Percentiles rank a stretch among this genome's conserved stretches.
These are phyloP conservation scores for Neurospora cerealis DNA, from an alignment of 495 filamentous ascomycete genomes.

Conservation along the genomic window DNA sequence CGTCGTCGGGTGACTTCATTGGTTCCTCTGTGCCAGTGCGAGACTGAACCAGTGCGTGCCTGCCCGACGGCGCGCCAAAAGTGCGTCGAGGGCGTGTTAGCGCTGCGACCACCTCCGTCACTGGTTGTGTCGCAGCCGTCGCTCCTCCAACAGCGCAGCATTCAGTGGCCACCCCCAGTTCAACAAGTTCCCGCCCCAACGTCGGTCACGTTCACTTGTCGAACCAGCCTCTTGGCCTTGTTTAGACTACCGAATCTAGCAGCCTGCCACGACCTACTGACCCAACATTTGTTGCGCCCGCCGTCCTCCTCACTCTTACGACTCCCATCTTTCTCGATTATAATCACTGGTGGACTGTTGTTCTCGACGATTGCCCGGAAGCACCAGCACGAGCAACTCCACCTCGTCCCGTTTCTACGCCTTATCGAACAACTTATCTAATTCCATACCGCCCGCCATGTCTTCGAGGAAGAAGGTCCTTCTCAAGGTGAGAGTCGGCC, in stretches of 20 bases:
- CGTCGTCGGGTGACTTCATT: not conserved
- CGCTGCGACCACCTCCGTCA: not conserved
- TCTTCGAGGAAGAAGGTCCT: slow-evolving; percentile 94
- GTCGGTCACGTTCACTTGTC: not conserved
- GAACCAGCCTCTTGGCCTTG: slow-evolving; percentile 1
- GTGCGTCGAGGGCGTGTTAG: not conserved
- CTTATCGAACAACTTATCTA: slow-evolving; percentile 3
- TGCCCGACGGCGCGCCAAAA: slow-evolving; percentile 3
- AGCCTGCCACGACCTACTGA: not conserved
- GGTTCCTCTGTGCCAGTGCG: not conserved
- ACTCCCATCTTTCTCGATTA: not conserved
- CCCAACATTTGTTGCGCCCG: slow-evolving; percentile 1
- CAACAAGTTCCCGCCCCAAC: slow-evolving; percentile 5
- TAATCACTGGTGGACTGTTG: not conserved
- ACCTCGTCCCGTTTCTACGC: not conserved
- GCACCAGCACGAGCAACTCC: not conserved
- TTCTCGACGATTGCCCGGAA: not conserved
- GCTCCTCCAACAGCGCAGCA: slow-evolving; percentile 16
- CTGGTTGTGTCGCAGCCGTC: slow-evolving; percentile 10
- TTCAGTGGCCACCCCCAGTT: slow-evolving; percentile 6
- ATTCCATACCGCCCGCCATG: slow-evolving; percentile 42
- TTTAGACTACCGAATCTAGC: not conserved
- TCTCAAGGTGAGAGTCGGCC: slow-evolving; percentile 60
- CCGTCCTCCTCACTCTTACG: not conserved
- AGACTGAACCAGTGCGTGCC: slow-evolving; percentile 11